Conservation (phyloP, 208 protist genomes). For the Trypanosomatidae sp. region DNA sequence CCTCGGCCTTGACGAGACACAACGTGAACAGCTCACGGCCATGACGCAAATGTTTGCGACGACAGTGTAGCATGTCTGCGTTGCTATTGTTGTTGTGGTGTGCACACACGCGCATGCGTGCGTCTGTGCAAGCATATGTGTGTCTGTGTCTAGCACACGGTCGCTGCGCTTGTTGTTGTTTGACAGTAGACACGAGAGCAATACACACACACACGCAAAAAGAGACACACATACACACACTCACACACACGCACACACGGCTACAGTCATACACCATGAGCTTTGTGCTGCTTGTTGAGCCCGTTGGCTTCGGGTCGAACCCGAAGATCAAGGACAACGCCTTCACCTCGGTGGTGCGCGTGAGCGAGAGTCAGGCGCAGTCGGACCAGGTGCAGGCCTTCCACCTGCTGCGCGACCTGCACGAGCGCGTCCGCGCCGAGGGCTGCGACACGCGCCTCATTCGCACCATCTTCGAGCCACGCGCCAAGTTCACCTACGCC, state of each 20-base stretch:
- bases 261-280: conserved; percentile 10
- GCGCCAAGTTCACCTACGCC: conserved; percentile 13
- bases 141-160: neutral
- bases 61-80: neutral
- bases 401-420: conserved; percentile 13
- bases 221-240: too few species aligned
- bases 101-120: neutral
- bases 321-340: conserved; percentile 24
- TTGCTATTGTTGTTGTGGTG: neutral
- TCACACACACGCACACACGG: neutral
- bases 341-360: conserved; percentile 13
- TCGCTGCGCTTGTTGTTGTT: neutral
- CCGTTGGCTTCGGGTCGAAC: conserved; percentile 19
- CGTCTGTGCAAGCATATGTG: neutral
- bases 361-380: conserved; percentile 10
- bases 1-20: conserved; percentile 31
- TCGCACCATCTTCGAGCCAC: conserved; percentile 14
- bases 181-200: neutral
- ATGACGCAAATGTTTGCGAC: conserved; percentile 52
- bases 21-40: conserved; percentile 38
- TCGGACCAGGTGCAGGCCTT: conserved; percentile 15
- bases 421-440: conserved; percentile 7
- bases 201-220: too few species aligned
- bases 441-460: conserved; percentile 15
- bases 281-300: conserved; percentile 26